Base-by-base conservation (phyloP, 257 asterid species). In the Scutellaria barbata region DNA sequence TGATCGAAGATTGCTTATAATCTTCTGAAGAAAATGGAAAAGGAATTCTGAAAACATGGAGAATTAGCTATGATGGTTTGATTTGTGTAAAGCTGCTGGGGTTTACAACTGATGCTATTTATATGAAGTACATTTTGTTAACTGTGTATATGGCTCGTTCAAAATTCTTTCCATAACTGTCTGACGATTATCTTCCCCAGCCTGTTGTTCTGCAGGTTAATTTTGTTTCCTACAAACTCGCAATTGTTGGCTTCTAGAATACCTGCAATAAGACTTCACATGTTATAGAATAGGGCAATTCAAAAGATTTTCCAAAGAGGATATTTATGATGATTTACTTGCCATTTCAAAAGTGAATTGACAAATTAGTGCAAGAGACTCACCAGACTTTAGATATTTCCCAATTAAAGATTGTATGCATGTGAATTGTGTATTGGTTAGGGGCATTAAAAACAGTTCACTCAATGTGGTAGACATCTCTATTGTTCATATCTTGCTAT, bases 111-210 rank as follows among this genome's bases (percentile, higher is more conserved):
- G 30, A 50, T 47, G 43, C 6, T 71, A 54, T 56, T 68, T 10
- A 17, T 61, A 57, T 69, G 13, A 37, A n/a, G 7, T 60, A 20
- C 54, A 41, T 64, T 57, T 42, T 69, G 68, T 61, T 46, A 67
- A 72, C 63, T 75, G 50, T 72, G 81, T 67, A 67, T 35, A 72
- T 50, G 47, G 35, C 53, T 55, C 14, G 64, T 43, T 58, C 43
- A 39, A 74, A n/a, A 42, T 50, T 46, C 16, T 56, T 47, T 65
- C 25, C 20, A 16, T 39, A 76, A 51, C 3, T 30, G 35, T 30
- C 4, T 30, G 35, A 2, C 75, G 43, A 39, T 45, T 47, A 10
- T 37, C 11, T 57, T 9, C 48, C n/a, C 30, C 20, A 42, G 25
- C 30, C 43, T 45, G 47, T 40, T 48, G 2, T 47, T 51, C 50